Base-by-base conservation (phyloP, 192 early-diverging fungal genomes). In the Thamnidium elegans region DNA sequence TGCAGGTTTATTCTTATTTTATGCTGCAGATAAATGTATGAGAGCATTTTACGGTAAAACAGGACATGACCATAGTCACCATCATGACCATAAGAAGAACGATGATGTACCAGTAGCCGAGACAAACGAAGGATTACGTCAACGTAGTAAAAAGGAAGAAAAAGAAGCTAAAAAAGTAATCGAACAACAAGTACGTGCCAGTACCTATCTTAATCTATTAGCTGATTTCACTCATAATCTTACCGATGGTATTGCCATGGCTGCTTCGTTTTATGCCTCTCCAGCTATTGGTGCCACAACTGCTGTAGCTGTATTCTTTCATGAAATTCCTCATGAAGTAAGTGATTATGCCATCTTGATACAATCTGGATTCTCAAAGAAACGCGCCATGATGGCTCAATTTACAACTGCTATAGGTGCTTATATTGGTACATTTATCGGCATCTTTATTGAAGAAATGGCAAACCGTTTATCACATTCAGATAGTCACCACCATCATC, bases 321-420 rank as follows among this genome's bases (percentile, higher is more conserved):
- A 93, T 68, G 92, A 93, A 70, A 92, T 93, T 56, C 92, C 92
- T 2, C 92, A 93, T 67, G 89, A 92, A 76, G 85, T 93, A 6
- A 90, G 91, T 46, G 92, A 93, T 68, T 93, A 86, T 86, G 90
- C 92, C 8, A 92, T 93, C 52, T 77, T 93, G 55, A 84, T 90
- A 58, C 87, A 90, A 71, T 86, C 86, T 7, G 91, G 91, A 0
- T 89, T 93, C 62, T 84, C 87, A 43, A 81, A 87, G 10, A 74
- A 80, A 50, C 79, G 82, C 50, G 92, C 92, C 14, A 77, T 91
- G 78, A 65, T 85, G 31, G 86, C 89, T 10, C 89, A 91, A 77
- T 92, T 90, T 62, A 81, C 88, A 31, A 90, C 89, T 4, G 90
- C 91, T 0, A 72, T 92, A 31, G 91, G 91, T 26, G 89, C 91